Evolutionary conservation across 169 alveolate species (phyloP).

Genomic region (Plasmodium fragile): DNA sequence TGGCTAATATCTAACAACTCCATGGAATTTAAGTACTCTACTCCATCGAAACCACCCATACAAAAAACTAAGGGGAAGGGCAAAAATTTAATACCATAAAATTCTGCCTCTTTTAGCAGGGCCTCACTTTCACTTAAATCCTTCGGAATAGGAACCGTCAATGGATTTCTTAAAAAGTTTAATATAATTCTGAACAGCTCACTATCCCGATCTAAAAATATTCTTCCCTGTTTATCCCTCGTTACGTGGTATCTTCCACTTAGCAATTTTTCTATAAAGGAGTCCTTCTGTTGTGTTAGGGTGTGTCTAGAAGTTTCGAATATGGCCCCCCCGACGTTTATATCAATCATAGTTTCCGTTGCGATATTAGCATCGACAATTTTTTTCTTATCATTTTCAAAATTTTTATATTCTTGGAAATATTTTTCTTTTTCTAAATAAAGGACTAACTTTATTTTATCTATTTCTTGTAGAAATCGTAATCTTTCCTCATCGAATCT

Average conservation of each 20-base stretch:
- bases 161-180: slow-evolving; percentile 89
- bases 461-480: slow-evolving; percentile 87
- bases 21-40: slow-evolving; percentile 85
- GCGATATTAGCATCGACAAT: slow-evolving; percentile 88
- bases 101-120: slow-evolving; percentile 87
- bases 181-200: slow-evolving; percentile 88
- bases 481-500: slow-evolving; percentile 87
- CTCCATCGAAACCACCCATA: slow-evolving; percentile 90
- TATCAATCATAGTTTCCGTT: slow-evolving; percentile 89
- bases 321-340: slow-evolving; percentile 91
- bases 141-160: slow-evolving; percentile 85
- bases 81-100: slow-evolving; percentile 87
- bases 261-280: slow-evolving; percentile 85
- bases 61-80: slow-evolving; percentile 89
- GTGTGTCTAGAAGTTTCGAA: slow-evolving; percentile 91
- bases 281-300: slow-evolving; percentile 85
- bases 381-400: slow-evolving; percentile 86
- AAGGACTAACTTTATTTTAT: slow-evolving; percentile 81
- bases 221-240: slow-evolving; percentile 89
- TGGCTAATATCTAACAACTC: slow-evolving; percentile 89
- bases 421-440: slow-evolving; percentile 85
- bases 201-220: slow-evolving; percentile 90
- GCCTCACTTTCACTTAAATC: slow-evolving; percentile 88
- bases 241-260: slow-evolving; percentile 89
- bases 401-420: slow-evolving; percentile 80